These are phyloP conservation scores for Solanum infundibuliforme DNA, from an alignment of 257 asterid species.

Conservation along the genomic window DNA sequence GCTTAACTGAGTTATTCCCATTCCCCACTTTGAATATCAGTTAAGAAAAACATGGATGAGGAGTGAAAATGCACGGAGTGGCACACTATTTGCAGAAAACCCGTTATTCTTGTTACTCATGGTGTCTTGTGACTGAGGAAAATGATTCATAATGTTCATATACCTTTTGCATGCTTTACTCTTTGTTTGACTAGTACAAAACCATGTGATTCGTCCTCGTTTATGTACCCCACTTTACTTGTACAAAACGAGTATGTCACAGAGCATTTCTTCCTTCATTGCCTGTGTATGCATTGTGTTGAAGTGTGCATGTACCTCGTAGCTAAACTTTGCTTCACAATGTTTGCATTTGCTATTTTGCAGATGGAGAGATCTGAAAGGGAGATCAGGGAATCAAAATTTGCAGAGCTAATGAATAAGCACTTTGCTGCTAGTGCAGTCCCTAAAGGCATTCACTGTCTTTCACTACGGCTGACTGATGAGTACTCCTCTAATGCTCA, in stretches of 20 bases:
- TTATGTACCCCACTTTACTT: background rate
- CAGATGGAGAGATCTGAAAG: slow-evolving; percentile 33
- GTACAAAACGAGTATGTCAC: background rate
- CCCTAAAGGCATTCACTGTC: slow-evolving; percentile 87
- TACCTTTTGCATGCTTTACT: background rate
- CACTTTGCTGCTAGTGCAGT: slow-evolving; percentile 82
- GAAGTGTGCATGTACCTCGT: background rate
- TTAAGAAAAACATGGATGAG: background rate
- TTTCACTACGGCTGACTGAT: slow-evolving; percentile 78
- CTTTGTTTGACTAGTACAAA: background rate
- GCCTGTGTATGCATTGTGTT: background rate
- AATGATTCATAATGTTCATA: background rate
- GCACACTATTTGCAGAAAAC: background rate
- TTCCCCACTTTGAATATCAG: background rate
- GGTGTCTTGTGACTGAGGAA: background rate
- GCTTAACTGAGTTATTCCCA: background rate
- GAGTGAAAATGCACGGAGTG: background rate
- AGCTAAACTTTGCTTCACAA: background rate
- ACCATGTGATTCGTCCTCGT: background rate
- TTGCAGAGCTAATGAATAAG: slow-evolving; percentile 59
- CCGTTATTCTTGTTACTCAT: background rate
- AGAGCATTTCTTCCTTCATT: background rate
- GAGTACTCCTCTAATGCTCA: slow-evolving; percentile 94
- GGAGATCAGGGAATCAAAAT: slow-evolving; percentile 59
- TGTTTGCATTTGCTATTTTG: background rate